These are phyloP conservation scores for Fusarium nanum DNA, from an alignment of 2,329 filamentous ascomycete species.

Conservation along the genomic window DNA sequence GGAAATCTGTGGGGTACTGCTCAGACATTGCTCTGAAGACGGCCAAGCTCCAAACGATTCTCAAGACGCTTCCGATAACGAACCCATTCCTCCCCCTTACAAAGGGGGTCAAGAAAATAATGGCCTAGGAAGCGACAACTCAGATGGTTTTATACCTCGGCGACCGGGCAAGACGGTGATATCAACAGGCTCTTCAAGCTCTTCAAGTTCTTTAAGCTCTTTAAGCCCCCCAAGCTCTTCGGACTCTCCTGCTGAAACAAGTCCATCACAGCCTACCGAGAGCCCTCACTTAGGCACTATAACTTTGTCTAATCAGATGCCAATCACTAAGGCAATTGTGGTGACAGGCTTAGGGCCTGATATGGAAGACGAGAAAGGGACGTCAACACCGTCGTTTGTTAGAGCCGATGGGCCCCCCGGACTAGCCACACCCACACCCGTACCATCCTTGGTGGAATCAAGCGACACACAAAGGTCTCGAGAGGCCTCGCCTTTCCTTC, in stretches of 20 bases:
- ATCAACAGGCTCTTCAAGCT: neutral
- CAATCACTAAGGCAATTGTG: slow-evolving; percentile 34
- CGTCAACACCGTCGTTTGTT: neutral
- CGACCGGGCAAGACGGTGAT: neutral
- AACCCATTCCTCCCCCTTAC: neutral
- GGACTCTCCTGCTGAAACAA: neutral
- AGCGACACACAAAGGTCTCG: neutral
- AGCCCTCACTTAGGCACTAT: slow-evolving; percentile 41
- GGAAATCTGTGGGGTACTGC: neutral
- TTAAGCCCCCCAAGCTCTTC: neutral
- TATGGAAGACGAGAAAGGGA: neutral
- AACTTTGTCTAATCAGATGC: slow-evolving; percentile 37
- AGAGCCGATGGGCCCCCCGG: slow-evolving; percentile 1
- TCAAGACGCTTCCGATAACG: neutral
- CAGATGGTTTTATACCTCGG: neutral
- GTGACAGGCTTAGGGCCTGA: slow-evolving; percentile 31
- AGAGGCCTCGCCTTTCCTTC: neutral
- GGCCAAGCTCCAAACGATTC: neutral
- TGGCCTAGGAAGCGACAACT: neutral
- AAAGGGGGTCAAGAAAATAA: neutral
- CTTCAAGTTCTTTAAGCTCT: neutral
- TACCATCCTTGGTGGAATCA: neutral
- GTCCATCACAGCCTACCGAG: neutral
- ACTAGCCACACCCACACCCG: neutral
- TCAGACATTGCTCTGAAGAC: neutral